Base-by-base conservation (phyloP, 148 eudicot species). In the Vaccinium darrowii region DNA sequence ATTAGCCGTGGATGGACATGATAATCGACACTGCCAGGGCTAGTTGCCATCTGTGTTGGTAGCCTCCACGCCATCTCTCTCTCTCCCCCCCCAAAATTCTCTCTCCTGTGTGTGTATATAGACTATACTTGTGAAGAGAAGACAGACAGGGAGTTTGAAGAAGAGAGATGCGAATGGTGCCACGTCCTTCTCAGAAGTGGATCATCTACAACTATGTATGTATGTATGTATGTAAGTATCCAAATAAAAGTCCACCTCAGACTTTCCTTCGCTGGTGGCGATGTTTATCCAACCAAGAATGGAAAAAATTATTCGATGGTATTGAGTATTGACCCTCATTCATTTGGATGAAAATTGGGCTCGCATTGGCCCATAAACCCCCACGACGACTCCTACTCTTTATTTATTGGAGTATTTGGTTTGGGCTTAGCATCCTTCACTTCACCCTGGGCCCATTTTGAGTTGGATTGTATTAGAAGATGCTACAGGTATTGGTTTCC, bases 151-250 rank as follows among this genome's bases (percentile, higher is more conserved):
- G 36, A 11, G 82, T 75, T 82, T 19, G 62, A 69, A 21, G 53
- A 72, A 81, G 60, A 74, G 78, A 85, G 95, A 90, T 90, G 83
- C 25, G 11, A 62, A 86, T 58, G 49, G 47, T 82, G 95, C 94
- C 97, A 94, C 97, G 97, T 92, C 88, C 51, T 57, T 84, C 86
- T 82, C 84, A 43, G 54, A 83, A 57, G 25, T 89, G 92, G 89
- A 87, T 90, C 19, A 69, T 69, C 1, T 11, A 8, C 3, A 1
- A 1, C 4, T 36, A 36, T 2, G 39, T 36, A 36, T 36, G 36
- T 33, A 33, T 33, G 36, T 36, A 36, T 33, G 3, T 33, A 33
- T 33, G 7, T 75, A 86, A 43, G 19, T 60, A 14, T 16, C 54
- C 36, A 21, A 75, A 27, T 51, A 63, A 49, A 27, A 33, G 63